These are phyloP conservation scores for Acacia confusa DNA, from an alignment of 306 rosid genomes.

Conservation along the genomic window DNA sequence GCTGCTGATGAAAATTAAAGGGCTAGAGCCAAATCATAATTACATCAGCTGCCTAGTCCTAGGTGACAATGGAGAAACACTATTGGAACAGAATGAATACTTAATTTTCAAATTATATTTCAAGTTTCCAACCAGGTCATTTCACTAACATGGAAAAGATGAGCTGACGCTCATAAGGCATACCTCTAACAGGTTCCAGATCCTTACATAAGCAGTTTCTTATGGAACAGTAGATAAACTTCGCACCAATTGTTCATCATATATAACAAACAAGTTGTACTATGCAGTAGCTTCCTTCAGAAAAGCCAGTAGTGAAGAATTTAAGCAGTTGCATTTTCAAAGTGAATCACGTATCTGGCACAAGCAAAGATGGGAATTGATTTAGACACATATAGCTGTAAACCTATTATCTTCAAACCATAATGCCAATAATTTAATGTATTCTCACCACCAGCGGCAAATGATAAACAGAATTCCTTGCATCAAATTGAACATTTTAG, in stretches of 20 bases:
- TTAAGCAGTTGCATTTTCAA: constrained; percentile 43
- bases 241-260: constrained; percentile 37
- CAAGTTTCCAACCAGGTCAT: neutral
- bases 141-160: neutral
- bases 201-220: constrained; percentile 44
- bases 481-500: neutral
- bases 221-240: constrained; percentile 41
- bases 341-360: constrained; percentile 33
- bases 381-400: constrained; percentile 19
- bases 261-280: constrained; percentile 50
- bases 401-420: neutral
- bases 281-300: constrained; percentile 43
- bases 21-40: neutral
- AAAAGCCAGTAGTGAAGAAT: constrained; percentile 42
- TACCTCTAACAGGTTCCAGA: constrained; percentile 48
- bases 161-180: constrained; percentile 26
- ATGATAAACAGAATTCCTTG: neutral
- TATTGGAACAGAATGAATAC: neutral
- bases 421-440: neutral
- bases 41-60: neutral
- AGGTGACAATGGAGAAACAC: neutral
- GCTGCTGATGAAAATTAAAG: neutral
- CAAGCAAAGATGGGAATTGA: constrained; percentile 27
- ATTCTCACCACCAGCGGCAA: neutral
- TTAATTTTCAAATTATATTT: neutral